A percentile compares a stretch with the other conserved stretches of the same genome.
phyloP scores from a whole-genome alignment of 192 early-diverging fungal species.

The Coemansia sp. region DNA sequence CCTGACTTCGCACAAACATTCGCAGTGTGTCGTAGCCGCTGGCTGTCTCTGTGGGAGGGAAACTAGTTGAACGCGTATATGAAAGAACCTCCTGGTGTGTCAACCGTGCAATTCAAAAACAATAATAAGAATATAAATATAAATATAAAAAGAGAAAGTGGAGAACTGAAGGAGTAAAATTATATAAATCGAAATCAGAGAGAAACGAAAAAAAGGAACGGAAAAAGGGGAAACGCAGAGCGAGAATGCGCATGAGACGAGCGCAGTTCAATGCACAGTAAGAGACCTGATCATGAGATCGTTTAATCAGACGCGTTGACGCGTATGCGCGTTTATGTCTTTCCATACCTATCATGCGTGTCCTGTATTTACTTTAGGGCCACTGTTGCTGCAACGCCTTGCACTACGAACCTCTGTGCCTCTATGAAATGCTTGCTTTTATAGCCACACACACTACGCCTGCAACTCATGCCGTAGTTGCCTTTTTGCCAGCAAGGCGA shows the following conservation, averaged over 20 bases:
- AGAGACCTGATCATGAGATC: neutral
- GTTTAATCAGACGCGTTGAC: neutral
- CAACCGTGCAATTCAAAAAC: neutral
- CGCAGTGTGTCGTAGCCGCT: neutral
- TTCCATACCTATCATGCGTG: neutral
- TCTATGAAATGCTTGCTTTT: no score
- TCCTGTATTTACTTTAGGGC: neutral
- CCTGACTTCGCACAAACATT: conserved; percentile 40
- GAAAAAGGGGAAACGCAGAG: neutral
- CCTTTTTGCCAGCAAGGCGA: neutral
- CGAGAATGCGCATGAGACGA: neutral
- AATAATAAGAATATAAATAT: neutral
- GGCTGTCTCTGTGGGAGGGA: neutral
- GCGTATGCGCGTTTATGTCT: neutral
- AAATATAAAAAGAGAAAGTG: neutral
- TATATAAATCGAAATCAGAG: neutral
- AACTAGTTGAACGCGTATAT: conserved; percentile 6
- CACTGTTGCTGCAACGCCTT: neutral
- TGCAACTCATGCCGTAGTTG: neutral
- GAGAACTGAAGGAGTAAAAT: neutral
- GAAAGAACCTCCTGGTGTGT: neutral
- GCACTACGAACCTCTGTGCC: no score
- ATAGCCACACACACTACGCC: no score
- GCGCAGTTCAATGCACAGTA: conserved; percentile 7
- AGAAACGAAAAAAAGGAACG: neutral